phyloP scores from a whole-genome alignment of 306 rosid genomes.

The Prunus persica region Prunus_persica_NCBIv2 NC_034012.1:4525501-4526000 shows the following conservation, averaged over 20 bases:
- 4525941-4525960: background rate
- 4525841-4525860: background rate
- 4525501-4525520: conserved; percentile 68
- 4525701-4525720: background rate
- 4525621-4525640: conserved; percentile 31
- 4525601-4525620: conserved; percentile 31
- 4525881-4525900: background rate
- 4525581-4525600: conserved; percentile 13
- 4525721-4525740: background rate
- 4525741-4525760: background rate
- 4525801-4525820: background rate
- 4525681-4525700: background rate
- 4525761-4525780: conserved; percentile 1
- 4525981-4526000: background rate
- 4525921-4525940: background rate
- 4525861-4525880: background rate
- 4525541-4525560: conserved; percentile 39
- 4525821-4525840: background rate
- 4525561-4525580: conserved; percentile 20
- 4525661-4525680: background rate
- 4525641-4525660: background rate
- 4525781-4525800: background rate
- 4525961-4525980: background rate
- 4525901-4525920: background rate
- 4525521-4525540: conserved; percentile 36